Conservation (phyloP, 2,329 filamentous ascomycete species). For the Xylariaceae sp. region DNA sequence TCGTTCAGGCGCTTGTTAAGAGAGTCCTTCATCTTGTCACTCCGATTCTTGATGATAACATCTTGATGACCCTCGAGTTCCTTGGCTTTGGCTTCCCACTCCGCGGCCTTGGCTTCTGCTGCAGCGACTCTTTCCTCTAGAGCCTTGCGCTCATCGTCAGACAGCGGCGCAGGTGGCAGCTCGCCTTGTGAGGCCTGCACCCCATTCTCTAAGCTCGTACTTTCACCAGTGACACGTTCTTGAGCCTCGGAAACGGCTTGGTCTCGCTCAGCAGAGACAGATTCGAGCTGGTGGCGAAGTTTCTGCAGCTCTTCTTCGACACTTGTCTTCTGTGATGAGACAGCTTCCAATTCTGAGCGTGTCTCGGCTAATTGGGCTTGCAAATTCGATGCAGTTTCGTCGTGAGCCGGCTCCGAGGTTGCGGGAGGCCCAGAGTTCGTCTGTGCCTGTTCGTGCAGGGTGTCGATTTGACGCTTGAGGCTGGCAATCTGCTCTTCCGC, state of each 20-base stretch:
- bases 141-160: slow-evolving; percentile 51
- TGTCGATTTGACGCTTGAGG: slow-evolving; percentile 30
- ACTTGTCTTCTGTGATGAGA: slow-evolving; percentile 59
- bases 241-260: slow-evolving; percentile 41
- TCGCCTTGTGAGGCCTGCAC: slow-evolving; percentile 12
- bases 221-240: slow-evolving; percentile 18
- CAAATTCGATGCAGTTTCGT: slow-evolving; percentile 39
- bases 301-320: slow-evolving; percentile 56
- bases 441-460: slow-evolving; percentile 18
- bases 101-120: slow-evolving; percentile 54
- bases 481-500: slow-evolving; percentile 35
- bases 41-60: slow-evolving; percentile 54
- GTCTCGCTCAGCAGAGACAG: slow-evolving; percentile 57
- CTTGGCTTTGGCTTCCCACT: slow-evolving; percentile 56
- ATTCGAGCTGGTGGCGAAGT: slow-evolving; percentile 52
- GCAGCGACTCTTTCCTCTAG: slow-evolving; percentile 56
- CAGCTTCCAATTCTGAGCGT: slow-evolving; percentile 56
- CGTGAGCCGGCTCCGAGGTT: slow-evolving; percentile 29
- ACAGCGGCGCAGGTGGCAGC: slow-evolving; percentile 26
- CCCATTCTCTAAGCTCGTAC: slow-evolving; percentile 23
- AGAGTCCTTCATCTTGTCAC: slow-evolving; percentile 60
- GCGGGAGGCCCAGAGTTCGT: slow-evolving; percentile 17
- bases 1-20: slow-evolving; percentile 66
- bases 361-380: slow-evolving; percentile 42
- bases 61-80: slow-evolving; percentile 57